Evolutionary conservation across 345 rosid genomes (phyloP), one percentile per base, ranked within the genome.

Genomic region (Draba incana): DNA sequence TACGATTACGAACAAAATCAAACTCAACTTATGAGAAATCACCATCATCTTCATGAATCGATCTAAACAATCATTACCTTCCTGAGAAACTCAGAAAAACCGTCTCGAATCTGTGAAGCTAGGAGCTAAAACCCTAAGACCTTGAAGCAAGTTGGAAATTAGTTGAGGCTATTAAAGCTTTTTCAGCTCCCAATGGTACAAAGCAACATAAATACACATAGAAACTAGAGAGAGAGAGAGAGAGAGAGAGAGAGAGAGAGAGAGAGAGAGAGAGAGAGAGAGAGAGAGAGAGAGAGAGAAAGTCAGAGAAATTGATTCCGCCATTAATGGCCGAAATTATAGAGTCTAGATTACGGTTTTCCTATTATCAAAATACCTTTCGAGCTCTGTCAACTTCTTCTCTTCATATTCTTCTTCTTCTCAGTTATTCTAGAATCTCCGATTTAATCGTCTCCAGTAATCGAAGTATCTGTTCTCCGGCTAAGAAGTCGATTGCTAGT

Each of bases 51-150:
- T 70, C 66, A 10, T 57, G 20, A 63, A 62, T 63, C 70, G 65
- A 74, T 52, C 58, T 52, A 39, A 67, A 60, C 2, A 23, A 4
- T 25, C 35, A 37, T 43, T 33, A 43, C 20, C 51, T 60, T 16
- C 69, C 73, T 60, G 72, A 27, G 3, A 65, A 60, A 35, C 33
- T 48, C 58, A 38, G 59, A 37, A 45, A 4, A 30, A 50, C 4
- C 13, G 41, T 37, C 10, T 41, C 15, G 2, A 39, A 56, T 28
- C 23, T 46, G 62, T 55, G 45, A 57, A 41, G 14, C 4, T 3
- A 14, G 3, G 49, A 70, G 58, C 50, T 68, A 61, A 74, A 74
- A 67, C 69, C 78, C 73, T 60, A 74, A 60, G 69, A 71, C 62
- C 30, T 53, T 38, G 42, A 53, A 62, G 53, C 57, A 3, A 71